Evolutionary conservation across 768 basidiomycete species (phyloP), one percentile per base, ranked within the genome.

Genomic region (Heimioporus sp.): DNA sequence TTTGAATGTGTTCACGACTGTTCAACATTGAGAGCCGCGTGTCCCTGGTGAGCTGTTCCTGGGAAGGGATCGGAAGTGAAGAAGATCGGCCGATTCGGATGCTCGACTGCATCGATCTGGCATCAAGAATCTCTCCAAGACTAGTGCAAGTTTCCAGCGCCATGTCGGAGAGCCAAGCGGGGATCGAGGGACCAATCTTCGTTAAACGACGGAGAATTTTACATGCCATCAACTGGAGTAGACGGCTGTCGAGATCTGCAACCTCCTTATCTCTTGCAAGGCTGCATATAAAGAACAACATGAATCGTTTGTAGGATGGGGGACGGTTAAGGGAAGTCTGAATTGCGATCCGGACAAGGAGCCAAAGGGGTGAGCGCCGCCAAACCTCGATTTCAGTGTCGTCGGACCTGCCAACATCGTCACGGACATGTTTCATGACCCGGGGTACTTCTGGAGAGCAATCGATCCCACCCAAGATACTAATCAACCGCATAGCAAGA

Each of bases 321-420:
- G 55, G 53, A 35, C 53, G 55, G 28, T 49, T 46, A 34, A 70
- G 60, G 1, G 71, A 67, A 0, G 67, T 72, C 55, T 78, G 76
- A 16, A 76, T 51, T 2, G 72, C 69, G 0, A 80, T 72, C 5
- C 78, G 73, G 35, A 78, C 57, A 15, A 76, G 58, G 7, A 79
- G 71, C 78, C 79, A 81, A 9, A 76, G 60, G 21, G 36, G 17
- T 16, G 36, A n/a, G n/a, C n/a, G n/a, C n/a, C n/a, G n/a, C n/a
- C n/a, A n/a, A n/a, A n/a, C n/a, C n/a, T n/a, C n/a, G n/a, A n/a
- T n/a, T n/a, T n/a, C n/a, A n/a, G n/a, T n/a, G n/a, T n/a, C n/a
- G n/a, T n/a, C n/a, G n/a, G n/a, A n/a, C n/a, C n/a, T n/a, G n/a
- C 17, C 16, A 45, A 34, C 13, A 17, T 35, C 15, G 19, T 34